phyloP scores from a whole-genome alignment of 169 alveolate genomes.

The Cryptosporidium viatorum region DNA sequence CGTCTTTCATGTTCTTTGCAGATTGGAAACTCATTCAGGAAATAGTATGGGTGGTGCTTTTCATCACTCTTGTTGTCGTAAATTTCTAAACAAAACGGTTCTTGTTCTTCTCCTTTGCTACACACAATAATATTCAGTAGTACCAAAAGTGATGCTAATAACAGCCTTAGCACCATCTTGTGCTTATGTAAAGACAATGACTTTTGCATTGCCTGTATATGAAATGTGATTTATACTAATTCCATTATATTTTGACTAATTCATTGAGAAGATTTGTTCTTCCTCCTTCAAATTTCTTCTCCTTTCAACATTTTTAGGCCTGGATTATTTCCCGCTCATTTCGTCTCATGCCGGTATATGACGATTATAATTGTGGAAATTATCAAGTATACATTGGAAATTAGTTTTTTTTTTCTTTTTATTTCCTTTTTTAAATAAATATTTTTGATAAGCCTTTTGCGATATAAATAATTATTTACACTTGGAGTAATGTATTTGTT shows the following conservation, averaged over 20 bases:
- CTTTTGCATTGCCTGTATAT: background rate
- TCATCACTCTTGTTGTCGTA: conserved; percentile 19
- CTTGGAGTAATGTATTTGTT: background rate
- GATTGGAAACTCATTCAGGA: conserved; percentile 4
- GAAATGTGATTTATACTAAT: background rate
- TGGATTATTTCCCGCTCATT: background rate
- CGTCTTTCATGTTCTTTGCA: conserved; percentile 70
- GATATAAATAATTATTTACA: too few species aligned
- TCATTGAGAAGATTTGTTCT: background rate
- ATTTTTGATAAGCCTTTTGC: background rate
- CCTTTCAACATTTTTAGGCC: background rate
- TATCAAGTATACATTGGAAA: background rate
- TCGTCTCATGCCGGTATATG: background rate
- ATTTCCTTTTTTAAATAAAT: background rate
- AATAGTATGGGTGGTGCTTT: conserved; percentile 30
- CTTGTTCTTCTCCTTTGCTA: conserved; percentile 2
- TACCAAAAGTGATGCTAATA: background rate
- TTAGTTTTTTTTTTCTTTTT: background rate
- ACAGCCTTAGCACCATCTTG: background rate
- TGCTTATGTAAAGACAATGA: background rate
- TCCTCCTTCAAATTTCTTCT: background rate
- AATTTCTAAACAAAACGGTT: conserved; percentile 27
- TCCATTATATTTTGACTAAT: background rate
- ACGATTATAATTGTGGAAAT: background rate
- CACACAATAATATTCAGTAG: conserved; percentile 8